Percentiles rank a stretch among this genome's conserved stretches.
Conservation (phyloP, 208 protist species). For the Balamuthia mandrillaris region DNA sequence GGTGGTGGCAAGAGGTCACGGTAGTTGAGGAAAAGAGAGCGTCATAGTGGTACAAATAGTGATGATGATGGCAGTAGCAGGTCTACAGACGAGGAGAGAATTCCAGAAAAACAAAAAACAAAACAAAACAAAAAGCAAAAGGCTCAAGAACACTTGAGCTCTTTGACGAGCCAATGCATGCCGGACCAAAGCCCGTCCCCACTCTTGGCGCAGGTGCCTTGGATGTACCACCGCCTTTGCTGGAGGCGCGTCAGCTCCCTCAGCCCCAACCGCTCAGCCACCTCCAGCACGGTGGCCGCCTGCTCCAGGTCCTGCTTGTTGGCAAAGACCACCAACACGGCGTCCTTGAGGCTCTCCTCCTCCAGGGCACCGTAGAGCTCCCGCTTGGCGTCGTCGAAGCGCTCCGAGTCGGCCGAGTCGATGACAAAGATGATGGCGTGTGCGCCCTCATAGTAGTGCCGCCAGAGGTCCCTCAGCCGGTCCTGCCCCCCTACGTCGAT, state of each 20-base stretch:
- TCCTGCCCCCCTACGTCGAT: constrained; percentile 49
- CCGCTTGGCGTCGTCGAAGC: constrained; percentile 68
- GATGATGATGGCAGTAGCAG: too few species aligned
- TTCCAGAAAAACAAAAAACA: too few species aligned
- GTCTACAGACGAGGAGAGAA: too few species aligned
- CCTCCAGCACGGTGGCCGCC: constrained; percentile 64
- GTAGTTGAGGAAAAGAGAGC: too few species aligned
- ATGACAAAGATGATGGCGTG: constrained; percentile 83
- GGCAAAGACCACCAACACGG: constrained; percentile 78
- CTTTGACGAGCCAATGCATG: too few species aligned
- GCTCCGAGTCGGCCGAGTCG: constrained; percentile 77
- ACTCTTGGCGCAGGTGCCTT: neutral
- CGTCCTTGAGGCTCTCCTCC: constrained; percentile 79
- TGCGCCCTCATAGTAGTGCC: constrained; percentile 77
- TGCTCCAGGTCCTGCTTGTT: constrained; percentile 86
- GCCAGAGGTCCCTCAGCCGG: constrained; percentile 64
- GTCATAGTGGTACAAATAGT: too few species aligned
- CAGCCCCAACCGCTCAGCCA: constrained; percentile 75
- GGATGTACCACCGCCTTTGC: constrained; percentile 17
- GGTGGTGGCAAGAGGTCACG: too few species aligned
- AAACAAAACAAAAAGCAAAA: too few species aligned
- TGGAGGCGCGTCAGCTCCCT: too few species aligned
- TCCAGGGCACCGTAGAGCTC: constrained; percentile 75
- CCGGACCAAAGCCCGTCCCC: neutral
- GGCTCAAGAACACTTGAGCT: too few species aligned